Conservation (phyloP, 2,329 filamentous ascomycete genomes). For the Alternaria incomplexa region DNA sequence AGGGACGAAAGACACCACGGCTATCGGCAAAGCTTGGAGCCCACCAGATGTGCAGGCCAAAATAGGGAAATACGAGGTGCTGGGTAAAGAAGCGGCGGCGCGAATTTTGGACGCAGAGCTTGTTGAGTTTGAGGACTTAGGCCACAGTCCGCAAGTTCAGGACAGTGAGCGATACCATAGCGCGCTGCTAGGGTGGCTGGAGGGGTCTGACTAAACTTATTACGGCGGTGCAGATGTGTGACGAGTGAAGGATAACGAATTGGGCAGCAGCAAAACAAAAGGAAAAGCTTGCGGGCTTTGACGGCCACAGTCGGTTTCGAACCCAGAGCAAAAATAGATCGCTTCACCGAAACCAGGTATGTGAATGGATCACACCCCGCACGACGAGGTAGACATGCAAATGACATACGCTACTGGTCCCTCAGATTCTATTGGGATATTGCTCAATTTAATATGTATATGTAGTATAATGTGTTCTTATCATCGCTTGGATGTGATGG, state of each 20-base stretch:
- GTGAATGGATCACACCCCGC: background rate
- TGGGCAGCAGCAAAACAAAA: background rate
- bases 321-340: background rate
- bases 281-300: too few relatives aligned
- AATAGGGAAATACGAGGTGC: conserved; percentile 58
- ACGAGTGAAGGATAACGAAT: background rate
- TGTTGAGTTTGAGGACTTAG: conserved; percentile 56
- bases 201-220: background rate
- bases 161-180: conserved; percentile 56
- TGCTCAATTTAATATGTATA: background rate
- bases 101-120: conserved; percentile 54
- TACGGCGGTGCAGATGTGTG: background rate
- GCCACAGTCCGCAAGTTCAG: conserved; percentile 62
- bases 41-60: conserved; percentile 28
- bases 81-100: conserved; percentile 55
- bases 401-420: background rate
- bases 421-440: background rate
- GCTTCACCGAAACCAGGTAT: background rate
- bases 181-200: conserved; percentile 56
- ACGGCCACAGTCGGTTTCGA: background rate
- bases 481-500: background rate
- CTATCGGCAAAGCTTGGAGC: conserved; percentile 61
- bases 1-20: conserved; percentile 61
- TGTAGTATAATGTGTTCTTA: background rate
- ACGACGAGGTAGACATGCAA: background rate